Evolutionary conservation across 352 stramenopile species (phyloP).

Genomic region (Phytophthora cryptogea): DNA sequence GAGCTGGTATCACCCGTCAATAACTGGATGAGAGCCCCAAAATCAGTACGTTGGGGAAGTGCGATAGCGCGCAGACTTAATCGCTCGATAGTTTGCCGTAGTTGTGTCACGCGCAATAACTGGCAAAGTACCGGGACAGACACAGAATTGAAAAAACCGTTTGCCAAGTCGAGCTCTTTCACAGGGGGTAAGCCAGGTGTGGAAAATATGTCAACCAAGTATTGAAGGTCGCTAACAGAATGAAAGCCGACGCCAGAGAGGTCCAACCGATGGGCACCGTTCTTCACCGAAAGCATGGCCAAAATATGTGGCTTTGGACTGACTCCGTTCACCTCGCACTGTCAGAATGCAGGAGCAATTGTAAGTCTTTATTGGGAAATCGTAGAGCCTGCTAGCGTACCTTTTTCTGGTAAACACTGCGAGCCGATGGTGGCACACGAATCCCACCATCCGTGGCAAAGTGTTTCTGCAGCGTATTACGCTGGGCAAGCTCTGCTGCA

Average conservation of each 20-base stretch:
- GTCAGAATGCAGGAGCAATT: neutral
- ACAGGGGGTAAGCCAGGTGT: constrained; percentile 37
- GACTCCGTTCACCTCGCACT: constrained; percentile 53
- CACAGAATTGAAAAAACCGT: constrained; percentile 65
- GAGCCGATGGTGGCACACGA: constrained; percentile 24
- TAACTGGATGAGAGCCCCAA: constrained; percentile 44
- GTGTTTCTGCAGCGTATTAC: constrained; percentile 1
- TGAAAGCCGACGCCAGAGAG: constrained; percentile 61
- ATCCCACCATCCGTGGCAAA: constrained; percentile 6
- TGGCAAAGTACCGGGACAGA: constrained; percentile 58
- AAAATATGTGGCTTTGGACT: constrained; percentile 46
- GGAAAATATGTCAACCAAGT: constrained; percentile 53
- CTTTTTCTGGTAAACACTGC: constrained; percentile 45
- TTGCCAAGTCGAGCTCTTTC: constrained; percentile 52
- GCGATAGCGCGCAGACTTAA: constrained; percentile 54
- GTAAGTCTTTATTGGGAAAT: neutral
- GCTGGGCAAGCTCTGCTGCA: constrained; percentile 34
- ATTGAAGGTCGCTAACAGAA: constrained; percentile 51
- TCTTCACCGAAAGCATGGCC: constrained; percentile 42
- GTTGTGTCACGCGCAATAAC: constrained; percentile 38
- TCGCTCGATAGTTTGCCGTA: constrained; percentile 40
- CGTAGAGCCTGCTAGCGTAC: constrained; percentile 19
- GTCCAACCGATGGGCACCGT: constrained; percentile 47
- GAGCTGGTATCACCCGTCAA: constrained; percentile 20
- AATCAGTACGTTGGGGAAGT: constrained; percentile 51